Evolutionary conservation across 768 basidiomycete species (phyloP), one percentile per base, ranked within the genome.

Genomic region (Paxillus rubicundulus): DNA sequence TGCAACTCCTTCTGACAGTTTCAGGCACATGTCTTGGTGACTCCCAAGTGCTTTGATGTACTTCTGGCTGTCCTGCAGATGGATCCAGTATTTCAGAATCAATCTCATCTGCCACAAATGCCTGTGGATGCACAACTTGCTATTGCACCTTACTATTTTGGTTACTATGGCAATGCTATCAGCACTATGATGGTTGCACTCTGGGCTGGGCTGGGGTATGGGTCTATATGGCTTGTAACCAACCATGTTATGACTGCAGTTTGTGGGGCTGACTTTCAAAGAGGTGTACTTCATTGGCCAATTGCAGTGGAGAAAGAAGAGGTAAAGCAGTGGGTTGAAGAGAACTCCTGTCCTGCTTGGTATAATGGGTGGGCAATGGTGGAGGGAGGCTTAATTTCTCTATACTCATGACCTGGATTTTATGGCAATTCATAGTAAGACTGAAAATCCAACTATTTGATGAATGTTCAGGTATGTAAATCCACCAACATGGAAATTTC

Each of bases 91-190:
- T 32, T 32, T 32, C 32, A 32, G 32, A 32, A 32, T 9, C 32
- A 32, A 9, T 32, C 32, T 32, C 6, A 32, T 32, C 7, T 9
- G 6, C 32, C 32, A 5, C 32, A 32, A 32, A 32, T 32, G 32
- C 7, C 32, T 32, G 32, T 32, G 32, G 32, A 32, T 32, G 32
- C 32, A 32, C 32, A 32, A 32, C n/a, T n/a, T n/a, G n/a, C n/a
- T n/a, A n/a, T n/a, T n/a, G n/a, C n/a, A n/a, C n/a, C n/a, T n/a
- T n/a, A 67, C 45, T 58, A 67, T 1, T 74, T 76, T 59, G 72
- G 77, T 0, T 74, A 75, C 47, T 61, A 62, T 59, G 74, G 77
- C 13, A 78, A 77, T 70, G 72, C 67, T 16, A 65, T 69, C 2
- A 50, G 60, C 12, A 36, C 71, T 5, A 54, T 65, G 28, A 43